Evolutionary conservation across 108 stramenopile species (phyloP), one percentile per base, ranked within the genome.

Genomic region (Phaeodactylum tricornutum): DNA sequence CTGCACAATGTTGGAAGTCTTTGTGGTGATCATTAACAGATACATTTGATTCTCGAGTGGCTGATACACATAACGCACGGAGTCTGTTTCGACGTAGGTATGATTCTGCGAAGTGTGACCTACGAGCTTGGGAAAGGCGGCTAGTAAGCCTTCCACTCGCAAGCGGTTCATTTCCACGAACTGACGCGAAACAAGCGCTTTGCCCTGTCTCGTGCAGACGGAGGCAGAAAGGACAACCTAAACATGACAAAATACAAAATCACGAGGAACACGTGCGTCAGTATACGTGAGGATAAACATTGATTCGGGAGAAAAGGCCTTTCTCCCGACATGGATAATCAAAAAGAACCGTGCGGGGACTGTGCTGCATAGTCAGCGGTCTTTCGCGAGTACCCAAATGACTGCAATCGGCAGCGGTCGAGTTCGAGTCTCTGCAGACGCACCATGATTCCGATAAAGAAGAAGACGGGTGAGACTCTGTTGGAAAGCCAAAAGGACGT

Each of bases 101-200:
- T 99, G 98, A 45, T 81, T 75, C 52, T 92, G 74, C 43, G 77
- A 56, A 58, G 92, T 59, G 62, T 83, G 62, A 46, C 93, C 80
- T 52, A 96, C 74, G 36, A 99, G 84, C 67, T 99, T 99, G 19
- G 98, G 96, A 54, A 99, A 99, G 25, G 98, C 98, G n/a, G 97
- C 97, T 17, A 99, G 69, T 15, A 99, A 81, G 33, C 98, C 98
- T 62, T 97, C 96, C 30, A 93, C 87, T 46, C 97, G 93, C 30
- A 97, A 80, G 29, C 96, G 90, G 60, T 87, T 89, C 98, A 99
- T 99, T 63, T 98, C 96, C 31, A 98, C 96, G 62, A 97, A 99
- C 66, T 99, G 98, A 21, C 98, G 87, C 11, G 94, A 82, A 17
- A 99, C 71, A 17, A 99, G 84, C n/a, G 87, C 69, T 46, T 88